Evolutionary conservation across 495 filamentous ascomycete genomes (phyloP).

Genomic region (Xylaria scruposa): DNA sequence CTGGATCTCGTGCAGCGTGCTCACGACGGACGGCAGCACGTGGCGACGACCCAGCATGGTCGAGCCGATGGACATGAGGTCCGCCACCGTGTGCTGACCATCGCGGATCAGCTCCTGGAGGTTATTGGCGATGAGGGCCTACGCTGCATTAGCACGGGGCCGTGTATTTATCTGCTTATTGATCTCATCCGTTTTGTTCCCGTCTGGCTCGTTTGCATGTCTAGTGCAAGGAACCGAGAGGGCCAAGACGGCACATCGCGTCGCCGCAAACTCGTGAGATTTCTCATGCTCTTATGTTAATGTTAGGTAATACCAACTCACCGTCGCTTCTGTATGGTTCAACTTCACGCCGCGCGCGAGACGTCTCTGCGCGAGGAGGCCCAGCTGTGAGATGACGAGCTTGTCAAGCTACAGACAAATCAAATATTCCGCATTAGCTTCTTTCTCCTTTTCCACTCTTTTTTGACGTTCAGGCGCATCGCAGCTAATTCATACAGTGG

Average conservation of each 20-base stretch:
- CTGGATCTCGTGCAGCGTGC: constrained; percentile 81
- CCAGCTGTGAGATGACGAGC: constrained; percentile 89
- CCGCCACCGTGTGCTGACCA: constrained; percentile 89
- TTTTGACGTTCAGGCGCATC: background rate
- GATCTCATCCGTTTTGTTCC: too few species aligned
- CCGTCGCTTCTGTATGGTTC: constrained; percentile 90
- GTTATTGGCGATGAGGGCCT: constrained; percentile 90
- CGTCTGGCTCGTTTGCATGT: background rate
- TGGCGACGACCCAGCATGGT: constrained; percentile 95
- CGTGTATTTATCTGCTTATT: background rate
- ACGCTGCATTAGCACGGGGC: constrained; percentile 27
- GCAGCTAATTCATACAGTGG: background rate
- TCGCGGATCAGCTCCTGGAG: constrained; percentile 98
- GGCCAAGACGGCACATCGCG: background rate
- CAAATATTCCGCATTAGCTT: constrained; percentile 8
- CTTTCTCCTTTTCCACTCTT: background rate
- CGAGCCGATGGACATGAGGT: constrained; percentile 90
- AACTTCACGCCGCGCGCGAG: constrained; percentile 87
- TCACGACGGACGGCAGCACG: constrained; percentile 81
- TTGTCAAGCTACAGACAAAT: constrained; percentile 78
- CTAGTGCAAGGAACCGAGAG: background rate
- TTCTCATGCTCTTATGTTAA: background rate
- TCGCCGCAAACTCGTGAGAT: too few species aligned
- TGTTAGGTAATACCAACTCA: constrained; percentile 51
- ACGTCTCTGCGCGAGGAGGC: constrained; percentile 84